Conservation (phyloP, 257 asterid genomes). For the Dorcoceras hygrometricum region DNA sequence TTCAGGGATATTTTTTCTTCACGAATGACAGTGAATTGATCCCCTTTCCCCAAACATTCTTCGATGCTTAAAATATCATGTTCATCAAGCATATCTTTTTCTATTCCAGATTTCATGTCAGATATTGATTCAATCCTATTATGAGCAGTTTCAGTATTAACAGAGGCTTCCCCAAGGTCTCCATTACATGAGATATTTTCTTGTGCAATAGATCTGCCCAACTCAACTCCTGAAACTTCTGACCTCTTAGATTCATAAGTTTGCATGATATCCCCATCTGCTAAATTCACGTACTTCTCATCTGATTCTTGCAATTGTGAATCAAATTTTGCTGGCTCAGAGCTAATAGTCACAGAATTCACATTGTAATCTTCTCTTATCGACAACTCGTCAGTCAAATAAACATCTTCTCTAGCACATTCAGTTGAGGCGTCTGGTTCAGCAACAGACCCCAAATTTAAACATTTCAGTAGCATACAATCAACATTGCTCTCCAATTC, state of each 20-base stretch:
- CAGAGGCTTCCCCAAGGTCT: conserved; percentile 22
- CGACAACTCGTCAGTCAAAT: conserved; percentile 17
- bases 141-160: conserved; percentile 16
- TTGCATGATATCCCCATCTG: conserved; percentile 18
- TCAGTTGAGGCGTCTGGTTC: conserved; percentile 26
- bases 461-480: conserved; percentile 31
- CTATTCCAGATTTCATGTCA: conserved; percentile 29
- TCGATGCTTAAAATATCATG: conserved; percentile 24
- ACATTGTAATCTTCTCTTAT: conserved; percentile 25
- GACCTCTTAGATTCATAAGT: conserved; percentile 25
- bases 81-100: conserved; percentile 16
- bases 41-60: conserved; percentile 26
- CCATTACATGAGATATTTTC: conserved; percentile 18
- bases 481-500: conserved; percentile 25
- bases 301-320: conserved; percentile 25
- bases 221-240: conserved; percentile 26
- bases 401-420: conserved; percentile 27
- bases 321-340: conserved; percentile 30
- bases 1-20: conserved; percentile 27
- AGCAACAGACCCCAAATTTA: conserved; percentile 26
- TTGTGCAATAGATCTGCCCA: conserved; percentile 20
- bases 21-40: conserved; percentile 24
- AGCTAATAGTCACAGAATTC: conserved; percentile 22
- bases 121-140: conserved; percentile 22
- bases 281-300: conserved; percentile 28